Conservation (phyloP, 2,329 filamentous ascomycete species). For the Colletotrichum horii region DNA sequence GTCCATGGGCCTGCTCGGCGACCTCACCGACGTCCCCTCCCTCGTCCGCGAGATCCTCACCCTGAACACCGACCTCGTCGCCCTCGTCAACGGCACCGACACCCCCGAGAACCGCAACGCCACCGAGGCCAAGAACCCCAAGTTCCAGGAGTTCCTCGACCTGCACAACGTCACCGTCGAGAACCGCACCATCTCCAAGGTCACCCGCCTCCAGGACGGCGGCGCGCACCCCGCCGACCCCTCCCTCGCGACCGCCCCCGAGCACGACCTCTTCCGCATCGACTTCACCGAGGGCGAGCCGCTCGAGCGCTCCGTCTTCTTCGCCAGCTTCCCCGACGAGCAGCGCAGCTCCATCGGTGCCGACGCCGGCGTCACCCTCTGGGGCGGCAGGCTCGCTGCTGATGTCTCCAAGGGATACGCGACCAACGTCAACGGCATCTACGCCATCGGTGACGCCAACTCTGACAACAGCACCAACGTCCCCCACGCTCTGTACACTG, state of each 20-base stretch:
- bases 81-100: slow-evolving; percentile 65
- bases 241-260: slow-evolving; percentile 45
- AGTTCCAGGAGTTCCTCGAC: slow-evolving; percentile 55
- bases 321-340: slow-evolving; percentile 51
- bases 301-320: slow-evolving; percentile 55
- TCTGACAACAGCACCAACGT: slow-evolving; percentile 65
- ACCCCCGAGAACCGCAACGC: slow-evolving; percentile 45
- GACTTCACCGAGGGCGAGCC: slow-evolving; percentile 50
- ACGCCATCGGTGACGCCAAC: slow-evolving; percentile 65
- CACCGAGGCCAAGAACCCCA: slow-evolving; percentile 43
- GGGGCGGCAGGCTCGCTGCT: slow-evolving; percentile 47
- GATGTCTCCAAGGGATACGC: slow-evolving; percentile 45
- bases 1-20: slow-evolving; percentile 56
- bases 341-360: slow-evolving; percentile 53
- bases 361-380: slow-evolving; percentile 52
- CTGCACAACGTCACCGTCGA: slow-evolving; percentile 58
- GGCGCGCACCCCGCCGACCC: slow-evolving; percentile 44
- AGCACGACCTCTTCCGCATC: slow-evolving; percentile 62
- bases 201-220: slow-evolving; percentile 52
- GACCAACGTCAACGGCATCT: slow-evolving; percentile 60
- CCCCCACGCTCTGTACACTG: slow-evolving; percentile 64
- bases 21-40: slow-evolving; percentile 44
- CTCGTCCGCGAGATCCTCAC: slow-evolving; percentile 58
- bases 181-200: slow-evolving; percentile 56
- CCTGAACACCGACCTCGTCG: slow-evolving; percentile 59